Evolutionary conservation across 495 filamentous ascomycete species (phyloP), one percentile per base, ranked within the genome.

Genomic region (Immersiella caudata): DNA sequence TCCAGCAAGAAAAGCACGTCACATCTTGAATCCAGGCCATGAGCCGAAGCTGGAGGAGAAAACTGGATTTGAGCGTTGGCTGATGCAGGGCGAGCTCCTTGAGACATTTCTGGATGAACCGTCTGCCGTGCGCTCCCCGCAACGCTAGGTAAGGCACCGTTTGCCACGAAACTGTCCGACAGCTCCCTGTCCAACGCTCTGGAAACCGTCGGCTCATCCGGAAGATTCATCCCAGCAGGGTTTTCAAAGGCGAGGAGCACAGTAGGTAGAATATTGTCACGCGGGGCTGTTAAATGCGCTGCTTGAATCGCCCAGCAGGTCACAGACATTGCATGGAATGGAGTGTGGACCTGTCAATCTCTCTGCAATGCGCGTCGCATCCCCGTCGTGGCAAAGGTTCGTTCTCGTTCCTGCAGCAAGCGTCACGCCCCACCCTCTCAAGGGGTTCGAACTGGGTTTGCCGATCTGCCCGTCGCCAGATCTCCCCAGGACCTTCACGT

Each of bases 391-490:
- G 56, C 7, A 33, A n/a, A 50, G 35, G 26, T 26, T 24, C 52
- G 36, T 33, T n/a, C 8, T 62, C n/a, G 60, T 62, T 62, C 60
- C 60, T 62, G 60, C 60, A 50, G 33, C 56, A 27, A 33, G 56
- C 26, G 6, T 55, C 9, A 22, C 52, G 21, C 52, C 52, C 20
- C 20, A 22, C 29, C 29, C 3, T 33, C 20, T 55, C 52, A 26
- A 22, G 52, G 52, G 21, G 14, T 22, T 26, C n/a, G n/a, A 26
- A 6, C 50, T 20, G 21, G 52, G 6, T 18, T 46, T 14, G 40
- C 40, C 16, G 11, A 46, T 14, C 4, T 2, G 40, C 40, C 40
- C 16, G 11, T 12, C 40, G 16, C 40, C 11, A 6, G 40, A 4
- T 18, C 40, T 46, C 11, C 40, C 33, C 33, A 36, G 33, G 33